Evolutionary conservation across 345 rosid species (phyloP).

Genomic region (Brassica cretica): DNA sequence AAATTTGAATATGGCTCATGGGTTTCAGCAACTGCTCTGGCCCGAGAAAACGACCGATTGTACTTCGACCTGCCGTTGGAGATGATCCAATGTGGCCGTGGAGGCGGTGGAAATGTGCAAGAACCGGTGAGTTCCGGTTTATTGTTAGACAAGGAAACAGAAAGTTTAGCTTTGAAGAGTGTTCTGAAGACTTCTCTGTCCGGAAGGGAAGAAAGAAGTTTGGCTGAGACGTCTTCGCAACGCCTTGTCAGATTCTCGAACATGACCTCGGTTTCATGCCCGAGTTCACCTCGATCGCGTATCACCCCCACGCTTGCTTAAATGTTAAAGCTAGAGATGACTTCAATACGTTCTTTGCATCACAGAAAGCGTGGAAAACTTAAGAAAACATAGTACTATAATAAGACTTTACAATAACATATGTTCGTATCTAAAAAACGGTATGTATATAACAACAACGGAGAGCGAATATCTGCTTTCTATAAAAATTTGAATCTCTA

Average conservation of each 20-base stretch:
- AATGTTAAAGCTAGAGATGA: conserved; percentile 50
- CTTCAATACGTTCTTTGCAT: conserved; percentile 63
- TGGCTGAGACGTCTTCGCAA: conserved; percentile 50
- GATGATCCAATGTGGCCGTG: conserved; percentile 43
- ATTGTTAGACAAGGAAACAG: conserved; percentile 54
- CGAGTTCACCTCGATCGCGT: conserved; percentile 55
- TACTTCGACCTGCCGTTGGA: conserved; percentile 78
- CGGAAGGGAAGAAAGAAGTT: conserved; percentile 26
- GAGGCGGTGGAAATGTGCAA: conserved; percentile 50
- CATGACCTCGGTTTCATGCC: conserved; percentile 42
- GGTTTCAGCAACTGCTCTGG: conserved; percentile 64
- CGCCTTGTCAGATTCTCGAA: conserved; percentile 73
- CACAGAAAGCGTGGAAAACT: conserved; percentile 53
- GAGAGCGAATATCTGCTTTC: too few relatives aligned
- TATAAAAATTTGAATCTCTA: too few relatives aligned
- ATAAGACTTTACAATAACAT: not conserved
- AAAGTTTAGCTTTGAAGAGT: conserved; percentile 39
- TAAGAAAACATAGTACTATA: not conserved
- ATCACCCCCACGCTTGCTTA: conserved; percentile 58
- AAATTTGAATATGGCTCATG: conserved; percentile 93
- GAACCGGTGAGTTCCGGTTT: conserved; percentile 66
- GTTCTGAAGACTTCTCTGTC: conserved; percentile 48
- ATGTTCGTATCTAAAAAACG: not conserved
- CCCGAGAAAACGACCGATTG: conserved; percentile 43
- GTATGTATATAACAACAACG: conserved; percentile 24